Base-by-base conservation (phyloP, 2,329 filamentous ascomycete species). In the Monosporascus ibericus region DNA sequence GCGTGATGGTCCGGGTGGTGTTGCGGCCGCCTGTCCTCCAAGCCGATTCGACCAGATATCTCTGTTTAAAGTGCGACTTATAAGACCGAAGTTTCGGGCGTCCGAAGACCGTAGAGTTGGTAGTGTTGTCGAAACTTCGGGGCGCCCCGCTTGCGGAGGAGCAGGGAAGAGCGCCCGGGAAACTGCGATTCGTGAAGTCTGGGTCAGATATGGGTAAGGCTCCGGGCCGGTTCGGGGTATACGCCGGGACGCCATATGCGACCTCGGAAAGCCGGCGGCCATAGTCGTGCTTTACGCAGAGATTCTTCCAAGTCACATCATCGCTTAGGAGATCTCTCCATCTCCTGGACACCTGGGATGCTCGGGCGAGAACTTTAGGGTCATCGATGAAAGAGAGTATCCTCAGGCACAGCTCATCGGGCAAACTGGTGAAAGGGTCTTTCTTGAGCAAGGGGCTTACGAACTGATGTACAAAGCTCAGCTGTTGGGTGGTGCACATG, bases 351-450 rank as follows among this genome's bases (percentile, higher is more conserved):
- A 99, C 94, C 69, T 97, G 92, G 5, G 92, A 96, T 49, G 94
- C 89, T 67, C 94, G 82, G 39, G 92, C 92, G 47, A 99, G 79
- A 3, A 95, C 95, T 68, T 92, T 94, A 1, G 94, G 92, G 65
- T 99, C 94, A 65, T 99, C 94, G 65, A 99, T 92, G 68, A 95
- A 99, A 44, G 92, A 95, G 48, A 99, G 78, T 58, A 99, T 89
- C 64, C 91, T 79, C 55, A 99, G 75, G 69, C 92, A 97, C 44
- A 99, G 75, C 72, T 99, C 94, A 65, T 95, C 92, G 0, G 94
- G 94, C 50, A 99, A 79, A 53, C 87, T 88, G 48, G 87, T 90
- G 65, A 99, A 97, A 0, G 94, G 94, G 68, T 99, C 94, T 70
- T 96, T 96, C 72, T 96, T 96, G 58, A 99, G 74, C 56, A 95